phyloP scores from a whole-genome alignment of 768 basidiomycete genomes.

The Hericium coralloides region DNA sequence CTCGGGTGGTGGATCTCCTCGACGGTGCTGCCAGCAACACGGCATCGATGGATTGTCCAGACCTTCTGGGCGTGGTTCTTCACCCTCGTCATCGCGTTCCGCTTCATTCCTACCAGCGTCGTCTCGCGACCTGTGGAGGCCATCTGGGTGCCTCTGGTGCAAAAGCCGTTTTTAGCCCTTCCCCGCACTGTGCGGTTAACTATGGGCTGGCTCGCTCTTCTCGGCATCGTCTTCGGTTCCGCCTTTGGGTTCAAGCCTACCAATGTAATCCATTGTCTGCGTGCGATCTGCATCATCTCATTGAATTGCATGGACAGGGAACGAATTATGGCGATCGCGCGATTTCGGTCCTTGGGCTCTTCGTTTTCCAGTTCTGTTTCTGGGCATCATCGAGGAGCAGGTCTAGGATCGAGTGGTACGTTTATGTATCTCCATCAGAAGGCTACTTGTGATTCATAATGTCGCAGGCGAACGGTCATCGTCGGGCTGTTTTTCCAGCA shows the following conservation, averaged over 20 bases:
- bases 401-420: slow-evolving; percentile 59
- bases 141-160: slow-evolving; percentile 58
- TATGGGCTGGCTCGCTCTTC: slow-evolving; percentile 68
- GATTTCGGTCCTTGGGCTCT: slow-evolving; percentile 72
- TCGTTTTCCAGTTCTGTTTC: slow-evolving; percentile 73
- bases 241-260: slow-evolving; percentile 73
- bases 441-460: background rate
- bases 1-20: slow-evolving; percentile 79
- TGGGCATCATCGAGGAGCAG: slow-evolving; percentile 58
- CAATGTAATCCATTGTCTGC: slow-evolving; percentile 29
- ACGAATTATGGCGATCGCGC: slow-evolving; percentile 72
- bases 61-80: slow-evolving; percentile 81
- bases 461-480: slow-evolving; percentile 69
- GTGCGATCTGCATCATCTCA: background rate
- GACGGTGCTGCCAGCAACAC: slow-evolving; percentile 56
- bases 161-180: slow-evolving; percentile 60
- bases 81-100: slow-evolving; percentile 70
- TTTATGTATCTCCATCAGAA: slow-evolving; percentile 1
- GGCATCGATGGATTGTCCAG: slow-evolving; percentile 78
- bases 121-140: slow-evolving; percentile 64
- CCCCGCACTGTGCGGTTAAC: slow-evolving; percentile 43
- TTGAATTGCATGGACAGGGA: slow-evolving; percentile 26
- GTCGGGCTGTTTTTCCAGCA: slow-evolving; percentile 84
- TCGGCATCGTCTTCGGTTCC: slow-evolving; percentile 76
- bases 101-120: slow-evolving; percentile 68